Evolutionary conservation across 2,329 filamentous ascomycete species (phyloP).

Genomic region (Aaosphaeria pasadenensis): DNA sequence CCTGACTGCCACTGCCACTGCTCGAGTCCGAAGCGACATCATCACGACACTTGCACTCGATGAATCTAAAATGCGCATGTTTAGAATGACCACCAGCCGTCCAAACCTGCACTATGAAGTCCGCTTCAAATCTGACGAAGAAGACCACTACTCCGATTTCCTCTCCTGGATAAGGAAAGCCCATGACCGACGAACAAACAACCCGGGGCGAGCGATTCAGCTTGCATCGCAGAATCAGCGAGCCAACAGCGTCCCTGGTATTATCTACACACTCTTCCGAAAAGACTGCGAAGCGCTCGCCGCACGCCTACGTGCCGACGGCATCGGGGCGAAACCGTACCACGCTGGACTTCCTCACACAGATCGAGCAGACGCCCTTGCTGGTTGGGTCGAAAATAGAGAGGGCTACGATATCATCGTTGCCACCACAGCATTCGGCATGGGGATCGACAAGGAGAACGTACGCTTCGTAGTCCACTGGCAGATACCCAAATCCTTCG

Average conservation of each 20-base stretch:
- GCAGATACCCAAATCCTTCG: conserved; percentile 90
- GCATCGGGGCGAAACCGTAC: conserved; percentile 71
- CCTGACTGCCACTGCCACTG: conserved; percentile 86
- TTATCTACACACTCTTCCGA: conserved; percentile 75
- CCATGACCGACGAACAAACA: conserved; percentile 63
- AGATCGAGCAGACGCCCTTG: conserved; percentile 68
- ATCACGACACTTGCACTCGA: conserved; percentile 71
- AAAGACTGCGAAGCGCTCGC: conserved; percentile 73
- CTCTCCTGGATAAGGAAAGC: conserved; percentile 72
- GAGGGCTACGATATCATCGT: conserved; percentile 87
- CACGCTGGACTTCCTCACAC: conserved; percentile 65
- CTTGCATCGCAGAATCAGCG: conserved; percentile 52
- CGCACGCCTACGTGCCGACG: conserved; percentile 61
- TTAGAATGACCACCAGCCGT: conserved; percentile 79
- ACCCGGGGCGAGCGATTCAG: conserved; percentile 56
- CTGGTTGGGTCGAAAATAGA: conserved; percentile 69
- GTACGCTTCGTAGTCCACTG: conserved; percentile 95
- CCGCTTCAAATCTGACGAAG: conserved; percentile 73
- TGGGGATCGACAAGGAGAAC: conserved; percentile 96
- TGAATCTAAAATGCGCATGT: conserved; percentile 62
- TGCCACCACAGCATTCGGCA: conserved; percentile 92
- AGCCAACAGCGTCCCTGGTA: conserved; percentile 66
- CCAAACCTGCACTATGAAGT: conserved; percentile 90
- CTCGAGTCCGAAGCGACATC: conserved; percentile 77
- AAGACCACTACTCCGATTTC: conserved; percentile 73